phyloP scores from a whole-genome alignment of 495 filamentous ascomycete genomes.

The Tuber melanosporum region DNA sequence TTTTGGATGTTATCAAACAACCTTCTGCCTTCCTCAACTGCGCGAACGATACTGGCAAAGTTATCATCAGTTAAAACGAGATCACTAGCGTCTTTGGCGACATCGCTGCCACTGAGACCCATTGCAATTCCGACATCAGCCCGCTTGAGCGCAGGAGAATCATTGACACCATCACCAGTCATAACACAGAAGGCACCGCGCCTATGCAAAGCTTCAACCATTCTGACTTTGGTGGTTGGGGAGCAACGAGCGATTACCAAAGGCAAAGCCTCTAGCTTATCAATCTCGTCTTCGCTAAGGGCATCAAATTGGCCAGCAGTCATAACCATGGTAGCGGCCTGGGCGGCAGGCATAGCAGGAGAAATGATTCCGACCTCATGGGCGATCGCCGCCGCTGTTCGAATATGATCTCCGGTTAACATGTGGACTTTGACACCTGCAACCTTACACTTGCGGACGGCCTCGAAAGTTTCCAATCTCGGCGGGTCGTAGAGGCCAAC shows the following conservation, averaged over 20 bases:
- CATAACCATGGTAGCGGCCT: constrained; percentile 53
- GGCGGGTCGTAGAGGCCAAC: constrained; percentile 71
- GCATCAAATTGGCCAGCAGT: constrained; percentile 64
- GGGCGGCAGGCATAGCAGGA: constrained; percentile 38
- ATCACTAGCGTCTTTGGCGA: constrained; percentile 79
- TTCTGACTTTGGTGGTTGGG: constrained; percentile 67
- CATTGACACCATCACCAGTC: constrained; percentile 88
- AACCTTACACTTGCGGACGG: constrained; percentile 50
- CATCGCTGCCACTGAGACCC: constrained; percentile 69
- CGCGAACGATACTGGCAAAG: constrained; percentile 71
- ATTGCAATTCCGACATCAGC: constrained; percentile 84
- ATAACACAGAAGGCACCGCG: constrained; percentile 65
- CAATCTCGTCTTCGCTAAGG: constrained; percentile 58
- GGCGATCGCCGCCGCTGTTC: constrained; percentile 58
- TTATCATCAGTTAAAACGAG: constrained; percentile 78
- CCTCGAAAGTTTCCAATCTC: constrained; percentile 56
- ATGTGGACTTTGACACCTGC: constrained; percentile 58
- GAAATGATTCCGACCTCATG: constrained; percentile 48
- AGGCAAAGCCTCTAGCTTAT: constrained; percentile 58
- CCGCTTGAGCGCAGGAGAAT: constrained; percentile 70
- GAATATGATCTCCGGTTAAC: constrained; percentile 60
- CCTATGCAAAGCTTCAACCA: constrained; percentile 69
- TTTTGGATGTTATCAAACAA: constrained; percentile 69
- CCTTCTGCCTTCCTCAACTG: constrained; percentile 56
- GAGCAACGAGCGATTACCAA: constrained; percentile 66